These are phyloP conservation scores for Juglanconis juglandina DNA, from an alignment of 2,329 filamentous ascomycete species.

Conservation along the genomic window DNA sequence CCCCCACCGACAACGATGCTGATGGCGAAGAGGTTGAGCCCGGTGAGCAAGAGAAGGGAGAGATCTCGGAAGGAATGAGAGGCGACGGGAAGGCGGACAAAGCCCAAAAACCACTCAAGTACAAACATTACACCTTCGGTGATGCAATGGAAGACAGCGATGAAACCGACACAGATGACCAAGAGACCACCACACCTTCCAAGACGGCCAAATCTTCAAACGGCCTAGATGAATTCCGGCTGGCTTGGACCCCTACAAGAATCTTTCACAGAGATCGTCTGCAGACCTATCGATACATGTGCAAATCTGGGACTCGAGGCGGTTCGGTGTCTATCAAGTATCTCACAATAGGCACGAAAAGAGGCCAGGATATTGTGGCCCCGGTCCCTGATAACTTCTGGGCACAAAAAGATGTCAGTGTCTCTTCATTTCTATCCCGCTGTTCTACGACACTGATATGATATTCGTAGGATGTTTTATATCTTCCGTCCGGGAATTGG, in stretches of 20 bases:
- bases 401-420: background rate
- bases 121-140: no score
- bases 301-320: background rate
- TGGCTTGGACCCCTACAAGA: background rate
- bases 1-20: no score
- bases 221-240: background rate
- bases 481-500: background rate
- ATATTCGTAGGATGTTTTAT: background rate
- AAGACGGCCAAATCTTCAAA: background rate
- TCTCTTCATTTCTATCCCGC: background rate
- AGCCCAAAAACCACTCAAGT: no score
- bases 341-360: background rate
- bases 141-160: no score
- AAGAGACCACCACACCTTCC: no score
- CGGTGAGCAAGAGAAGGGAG: no score
- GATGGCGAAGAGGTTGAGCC: no score
- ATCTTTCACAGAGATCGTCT: background rate
- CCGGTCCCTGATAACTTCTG: background rate
- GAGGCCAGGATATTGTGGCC: background rate
- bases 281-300: background rate
- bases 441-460: background rate
- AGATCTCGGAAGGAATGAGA: no score
- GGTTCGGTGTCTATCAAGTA: background rate
- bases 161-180: no score
- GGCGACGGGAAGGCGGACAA: no score